Base-by-base conservation (phyloP, 805 yeast genomes). In the Debaryomyces prosopidis region DNA sequence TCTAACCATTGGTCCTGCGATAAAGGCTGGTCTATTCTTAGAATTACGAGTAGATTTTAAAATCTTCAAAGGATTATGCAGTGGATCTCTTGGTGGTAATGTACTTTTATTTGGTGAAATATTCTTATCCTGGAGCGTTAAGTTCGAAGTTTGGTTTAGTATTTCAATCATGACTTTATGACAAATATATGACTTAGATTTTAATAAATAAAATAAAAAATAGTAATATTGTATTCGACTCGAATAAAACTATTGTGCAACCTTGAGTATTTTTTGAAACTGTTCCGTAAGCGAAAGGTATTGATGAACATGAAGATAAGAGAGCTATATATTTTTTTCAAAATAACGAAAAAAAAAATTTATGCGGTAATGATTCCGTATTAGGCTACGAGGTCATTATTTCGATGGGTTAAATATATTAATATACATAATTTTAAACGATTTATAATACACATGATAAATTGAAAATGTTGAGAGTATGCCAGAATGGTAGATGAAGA, bases 1-100 rank as follows among this genome's bases (percentile, higher is more conserved):
- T 42, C 99, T 73, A 1, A 94, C 99, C 99, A 94, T 94, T 4
- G 99, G 99, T 0, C 98, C 99, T 3, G 75, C 76, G 11, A 72
- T 58, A 40, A 58, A 64, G 1, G 71, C 74, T 2, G 76, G 75
- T 36, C 72, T 54, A 6, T 64, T 63, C 10, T 65, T 51, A 10
- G 47, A 46, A 8, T 40, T 33, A 34, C 51, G 56, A 39, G 56
- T 54, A 11, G 52, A 56, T 38, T 62, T 57, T 19, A 72, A 59
- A 12, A 72, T 67, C 37, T 59, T 58, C 27, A 69, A 51, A 4
- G 76, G 76, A 43, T 57, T 66, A 44, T 66, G 59, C 7, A 53
- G 45, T 2, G 66, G 63, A 37, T 64, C 43, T 46, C 55, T 41
- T 7, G 43, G 39, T 3, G 45, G 20, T n/a, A 50, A 40, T 11